Conservation (phyloP, 495 filamentous ascomycete species). For the Daldinia bambusicola region DNA sequence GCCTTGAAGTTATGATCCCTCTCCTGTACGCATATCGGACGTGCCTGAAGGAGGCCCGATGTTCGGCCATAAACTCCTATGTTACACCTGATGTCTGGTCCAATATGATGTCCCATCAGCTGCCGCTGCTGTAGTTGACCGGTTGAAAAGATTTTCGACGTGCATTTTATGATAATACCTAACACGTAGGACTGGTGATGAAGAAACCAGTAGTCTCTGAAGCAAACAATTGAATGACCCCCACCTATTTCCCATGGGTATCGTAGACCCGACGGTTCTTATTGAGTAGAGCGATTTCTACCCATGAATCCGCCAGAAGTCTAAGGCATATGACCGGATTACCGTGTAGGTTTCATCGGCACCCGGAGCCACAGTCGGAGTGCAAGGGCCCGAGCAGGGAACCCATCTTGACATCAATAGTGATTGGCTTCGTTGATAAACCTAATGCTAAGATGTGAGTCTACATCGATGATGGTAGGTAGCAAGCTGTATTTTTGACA, state of each 20-base stretch:
- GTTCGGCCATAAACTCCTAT: background rate
- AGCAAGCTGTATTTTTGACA: background rate
- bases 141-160: background rate
- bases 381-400: background rate
- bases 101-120: background rate
- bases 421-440: no score
- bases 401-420: background rate
- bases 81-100: background rate
- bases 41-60: background rate
- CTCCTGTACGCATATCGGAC: background rate
- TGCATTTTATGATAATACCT: no score
- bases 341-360: background rate
- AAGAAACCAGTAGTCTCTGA: background rate
- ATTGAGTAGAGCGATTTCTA: background rate
- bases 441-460: background rate
- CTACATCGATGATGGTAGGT: background rate
- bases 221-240: background rate
- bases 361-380: background rate
- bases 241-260: background rate
- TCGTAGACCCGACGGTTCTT: background rate
- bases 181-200: no score
- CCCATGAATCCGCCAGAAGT: background rate
- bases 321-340: background rate
- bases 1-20: background rate
- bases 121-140: background rate